These are phyloP conservation scores for Clathrospora elynae DNA, from an alignment of 2,329 filamentous ascomycete species.

Conservation along the genomic window DNA sequence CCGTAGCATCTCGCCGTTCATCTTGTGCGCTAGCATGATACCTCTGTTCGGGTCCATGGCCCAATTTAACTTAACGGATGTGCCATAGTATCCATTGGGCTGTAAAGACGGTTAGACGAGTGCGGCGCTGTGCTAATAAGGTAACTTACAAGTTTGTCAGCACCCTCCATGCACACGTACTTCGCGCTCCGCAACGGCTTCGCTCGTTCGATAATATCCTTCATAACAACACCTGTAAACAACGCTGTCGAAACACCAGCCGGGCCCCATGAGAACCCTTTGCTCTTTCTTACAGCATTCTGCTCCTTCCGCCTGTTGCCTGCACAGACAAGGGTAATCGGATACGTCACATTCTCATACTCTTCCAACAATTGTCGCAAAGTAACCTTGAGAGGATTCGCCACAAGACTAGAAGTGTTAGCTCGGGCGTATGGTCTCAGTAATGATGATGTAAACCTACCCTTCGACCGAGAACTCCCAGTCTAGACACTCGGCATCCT, in stretches of 20 bases:
- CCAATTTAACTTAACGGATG: slow-evolving; percentile 86
- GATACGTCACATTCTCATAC: slow-evolving; percentile 82
- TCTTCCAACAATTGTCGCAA: slow-evolving; percentile 73
- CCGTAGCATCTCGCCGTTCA: slow-evolving; percentile 82
- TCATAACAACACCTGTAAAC: slow-evolving; percentile 81
- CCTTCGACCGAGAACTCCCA: slow-evolving; percentile 88
- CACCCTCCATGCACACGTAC: slow-evolving; percentile 90
- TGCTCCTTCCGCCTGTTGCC: slow-evolving; percentile 93
- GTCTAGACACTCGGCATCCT: slow-evolving; percentile 71
- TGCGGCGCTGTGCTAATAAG: neutral
- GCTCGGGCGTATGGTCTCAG: neutral
- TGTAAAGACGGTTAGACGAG: slow-evolving; percentile 35
- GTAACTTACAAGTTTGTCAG: slow-evolving; percentile 69
- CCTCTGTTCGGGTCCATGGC: slow-evolving; percentile 81
- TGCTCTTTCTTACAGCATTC: slow-evolving; percentile 86
- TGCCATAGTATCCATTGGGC: slow-evolving; percentile 88
- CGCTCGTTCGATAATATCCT: slow-evolving; percentile 71
- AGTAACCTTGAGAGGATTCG: slow-evolving; percentile 73
- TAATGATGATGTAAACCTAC: slow-evolving; percentile 30
- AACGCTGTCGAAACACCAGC: slow-evolving; percentile 85
- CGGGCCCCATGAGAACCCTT: slow-evolving; percentile 92
- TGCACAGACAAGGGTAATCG: slow-evolving; percentile 87
- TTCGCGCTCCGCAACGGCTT: slow-evolving; percentile 71
- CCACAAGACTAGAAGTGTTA: slow-evolving; percentile 64
- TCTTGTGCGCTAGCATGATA: slow-evolving; percentile 85